These are phyloP conservation scores for Pyrenochaeta sp. DNA, from an alignment of 2,329 filamentous ascomycete species.

Conservation along the genomic window DNA sequence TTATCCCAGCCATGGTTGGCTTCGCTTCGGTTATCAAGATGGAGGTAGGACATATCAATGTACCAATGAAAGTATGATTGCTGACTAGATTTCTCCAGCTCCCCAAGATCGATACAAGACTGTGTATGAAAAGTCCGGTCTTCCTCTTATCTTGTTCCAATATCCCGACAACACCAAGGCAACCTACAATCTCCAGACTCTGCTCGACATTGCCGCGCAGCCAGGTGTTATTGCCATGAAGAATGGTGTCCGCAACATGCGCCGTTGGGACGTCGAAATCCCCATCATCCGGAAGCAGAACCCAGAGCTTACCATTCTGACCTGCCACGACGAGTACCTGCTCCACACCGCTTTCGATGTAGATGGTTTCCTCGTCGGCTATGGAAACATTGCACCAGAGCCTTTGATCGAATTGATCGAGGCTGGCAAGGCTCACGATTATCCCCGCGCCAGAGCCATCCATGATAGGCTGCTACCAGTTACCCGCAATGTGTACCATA, in stretches of 20 bases:
- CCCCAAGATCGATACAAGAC: slow-evolving; percentile 61
- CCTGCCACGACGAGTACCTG: slow-evolving; percentile 63
- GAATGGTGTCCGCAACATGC: slow-evolving; percentile 65
- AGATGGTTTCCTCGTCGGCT: slow-evolving; percentile 63
- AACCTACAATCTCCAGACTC: slow-evolving; percentile 60
- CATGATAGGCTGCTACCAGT: slow-evolving; percentile 61
- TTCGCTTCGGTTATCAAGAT: slow-evolving; percentile 65
- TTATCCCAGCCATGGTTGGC: slow-evolving; percentile 63
- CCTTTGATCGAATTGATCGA: slow-evolving; percentile 59
- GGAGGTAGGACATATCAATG: no score
- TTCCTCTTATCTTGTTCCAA: slow-evolving; percentile 63
- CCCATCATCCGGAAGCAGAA: slow-evolving; percentile 59
- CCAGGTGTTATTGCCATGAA: slow-evolving; percentile 65
- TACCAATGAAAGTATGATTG: no score
- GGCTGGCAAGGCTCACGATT: slow-evolving; percentile 60
- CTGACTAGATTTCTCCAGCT: no score
- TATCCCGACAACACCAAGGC: slow-evolving; percentile 63
- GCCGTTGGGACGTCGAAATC: slow-evolving; percentile 64
- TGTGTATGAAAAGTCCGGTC: slow-evolving; percentile 58
- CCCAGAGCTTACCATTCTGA: slow-evolving; percentile 59
- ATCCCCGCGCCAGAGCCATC: slow-evolving; percentile 56
- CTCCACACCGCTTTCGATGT: slow-evolving; percentile 62
- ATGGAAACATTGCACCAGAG: slow-evolving; percentile 62
- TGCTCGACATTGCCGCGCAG: slow-evolving; percentile 61
- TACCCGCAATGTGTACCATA: slow-evolving; percentile 63